Conservation (phyloP, 75 land plant species). For the Selaginella tamariscina region DNA sequence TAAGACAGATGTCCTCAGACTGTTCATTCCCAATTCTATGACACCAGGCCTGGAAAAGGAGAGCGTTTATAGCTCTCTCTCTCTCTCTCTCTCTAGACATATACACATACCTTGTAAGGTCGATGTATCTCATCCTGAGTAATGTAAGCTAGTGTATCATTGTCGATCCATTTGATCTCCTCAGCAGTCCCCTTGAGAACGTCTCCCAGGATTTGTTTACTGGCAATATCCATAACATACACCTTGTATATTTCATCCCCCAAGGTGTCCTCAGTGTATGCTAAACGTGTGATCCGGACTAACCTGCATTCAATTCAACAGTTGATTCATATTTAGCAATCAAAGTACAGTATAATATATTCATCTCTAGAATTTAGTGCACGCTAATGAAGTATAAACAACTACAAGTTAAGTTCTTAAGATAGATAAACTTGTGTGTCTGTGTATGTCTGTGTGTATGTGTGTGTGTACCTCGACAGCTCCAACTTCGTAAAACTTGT, state of each 20-base stretch:
- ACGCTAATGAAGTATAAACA: too few relatives aligned
- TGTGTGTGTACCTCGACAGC: conserved; percentile 74
- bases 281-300: conserved; percentile 76
- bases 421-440: too few relatives aligned
- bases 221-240: conserved; percentile 58
- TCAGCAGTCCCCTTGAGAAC: conserved; percentile 40
- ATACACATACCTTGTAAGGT: conserved; percentile 61
- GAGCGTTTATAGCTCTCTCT: too few relatives aligned
- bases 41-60: conserved; percentile 59
- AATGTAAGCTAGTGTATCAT: conserved; percentile 55
- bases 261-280: conserved; percentile 84
- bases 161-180: conserved; percentile 71
- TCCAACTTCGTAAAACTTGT: conserved; percentile 58
- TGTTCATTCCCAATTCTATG: conserved; percentile 67
- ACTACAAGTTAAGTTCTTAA: too few relatives aligned
- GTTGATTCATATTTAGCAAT: too few relatives aligned
- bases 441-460: too few relatives aligned
- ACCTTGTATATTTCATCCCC: conserved; percentile 91
- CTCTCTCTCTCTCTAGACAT: too few relatives aligned
- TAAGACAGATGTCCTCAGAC: conserved; percentile 68
- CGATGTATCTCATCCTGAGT: conserved; percentile 86
- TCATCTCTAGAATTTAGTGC: too few relatives aligned
- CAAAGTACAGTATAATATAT: too few relatives aligned
- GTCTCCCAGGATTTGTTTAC: conserved; percentile 37
- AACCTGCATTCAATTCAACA: too few relatives aligned